Conservation (phyloP, 1,284 basidiomycete species). For the Kwoniella shivajii region DNA sequence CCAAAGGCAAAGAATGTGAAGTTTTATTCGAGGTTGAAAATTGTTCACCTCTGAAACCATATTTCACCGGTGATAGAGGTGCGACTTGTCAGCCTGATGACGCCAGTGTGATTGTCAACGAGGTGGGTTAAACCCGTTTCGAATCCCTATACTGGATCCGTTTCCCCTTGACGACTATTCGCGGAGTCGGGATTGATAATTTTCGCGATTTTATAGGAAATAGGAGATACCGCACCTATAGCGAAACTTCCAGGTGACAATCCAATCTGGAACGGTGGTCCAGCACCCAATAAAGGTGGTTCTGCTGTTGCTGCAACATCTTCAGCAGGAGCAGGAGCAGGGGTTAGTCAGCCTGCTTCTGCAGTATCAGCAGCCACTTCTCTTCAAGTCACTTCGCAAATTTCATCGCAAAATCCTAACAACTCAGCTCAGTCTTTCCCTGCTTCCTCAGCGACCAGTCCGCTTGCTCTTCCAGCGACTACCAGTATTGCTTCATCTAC, state of each 20-base stretch:
- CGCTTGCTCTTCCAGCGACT: background rate
- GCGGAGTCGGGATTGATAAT: background rate
- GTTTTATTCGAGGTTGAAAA: slow-evolving; percentile 19
- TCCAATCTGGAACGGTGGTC: slow-evolving; percentile 14
- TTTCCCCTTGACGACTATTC: background rate
- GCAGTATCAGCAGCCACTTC: background rate
- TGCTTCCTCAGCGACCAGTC: background rate
- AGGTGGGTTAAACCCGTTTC: slow-evolving; percentile 14
- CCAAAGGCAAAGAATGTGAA: slow-evolving; percentile 17
- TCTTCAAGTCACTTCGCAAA: no score
- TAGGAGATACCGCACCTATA: slow-evolving; percentile 13
- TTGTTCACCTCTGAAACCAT: slow-evolving; percentile 20
- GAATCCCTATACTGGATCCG: background rate
- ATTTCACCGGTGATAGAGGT: slow-evolving; percentile 9
- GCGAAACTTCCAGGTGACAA: slow-evolving; percentile 32
- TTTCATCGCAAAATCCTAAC: no score
- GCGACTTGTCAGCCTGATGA: slow-evolving; percentile 13
- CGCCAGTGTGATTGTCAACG: slow-evolving; percentile 26
- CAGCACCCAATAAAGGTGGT: background rate
- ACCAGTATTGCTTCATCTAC: background rate
- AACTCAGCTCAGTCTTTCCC: background rate
- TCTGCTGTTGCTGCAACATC: background rate
- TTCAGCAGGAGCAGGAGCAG: background rate
- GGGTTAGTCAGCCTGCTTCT: background rate
- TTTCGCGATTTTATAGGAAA: slow-evolving; percentile 6